phyloP scores from a whole-genome alignment of 345 rosid species.

The Mallotus nudiflorus region DNA sequence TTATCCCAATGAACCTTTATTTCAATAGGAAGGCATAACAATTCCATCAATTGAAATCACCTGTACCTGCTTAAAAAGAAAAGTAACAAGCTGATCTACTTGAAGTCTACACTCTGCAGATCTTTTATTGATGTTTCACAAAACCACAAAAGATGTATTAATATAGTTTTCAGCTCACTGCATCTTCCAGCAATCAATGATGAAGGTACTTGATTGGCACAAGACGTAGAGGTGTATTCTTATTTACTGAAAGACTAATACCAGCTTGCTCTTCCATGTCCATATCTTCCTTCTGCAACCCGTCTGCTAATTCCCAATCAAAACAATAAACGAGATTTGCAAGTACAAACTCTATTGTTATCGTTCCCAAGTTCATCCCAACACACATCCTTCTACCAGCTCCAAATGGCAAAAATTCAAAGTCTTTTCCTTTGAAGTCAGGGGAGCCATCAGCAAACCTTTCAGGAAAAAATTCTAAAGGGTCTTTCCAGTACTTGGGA shows the following conservation, averaged over 20 bases:
- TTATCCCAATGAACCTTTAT: too few species aligned
- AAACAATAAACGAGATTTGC: slow-evolving; percentile 18
- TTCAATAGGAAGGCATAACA: too few species aligned
- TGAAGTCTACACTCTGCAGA: too few species aligned
- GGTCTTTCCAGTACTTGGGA: slow-evolving; percentile 11
- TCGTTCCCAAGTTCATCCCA: slow-evolving; percentile 5
- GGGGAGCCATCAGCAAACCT: slow-evolving; percentile 8
- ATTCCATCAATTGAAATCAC: too few species aligned
- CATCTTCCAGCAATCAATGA: not conserved
- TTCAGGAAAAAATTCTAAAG: slow-evolving; percentile 11
- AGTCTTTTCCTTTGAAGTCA: slow-evolving; percentile 21
- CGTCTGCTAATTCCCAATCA: slow-evolving; percentile 14
- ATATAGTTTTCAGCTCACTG: too few species aligned
- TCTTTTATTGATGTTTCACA: too few species aligned
- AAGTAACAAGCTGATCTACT: too few species aligned
- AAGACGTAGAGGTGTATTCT: slow-evolving; percentile 34
- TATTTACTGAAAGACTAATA: slow-evolving; percentile 21
- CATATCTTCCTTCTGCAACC: slow-evolving; percentile 3
- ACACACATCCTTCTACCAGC: slow-evolving; percentile 27
- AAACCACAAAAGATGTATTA: too few species aligned
- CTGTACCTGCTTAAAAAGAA: too few species aligned
- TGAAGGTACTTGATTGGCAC: slow-evolving; percentile 19
- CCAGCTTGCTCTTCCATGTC: slow-evolving; percentile 42
- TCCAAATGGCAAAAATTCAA: slow-evolving; percentile 25
- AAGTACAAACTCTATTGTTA: slow-evolving; percentile 6